Conservation (phyloP, 2,329 filamentous ascomycete species). For the Metarhizium brunneum region DNA sequence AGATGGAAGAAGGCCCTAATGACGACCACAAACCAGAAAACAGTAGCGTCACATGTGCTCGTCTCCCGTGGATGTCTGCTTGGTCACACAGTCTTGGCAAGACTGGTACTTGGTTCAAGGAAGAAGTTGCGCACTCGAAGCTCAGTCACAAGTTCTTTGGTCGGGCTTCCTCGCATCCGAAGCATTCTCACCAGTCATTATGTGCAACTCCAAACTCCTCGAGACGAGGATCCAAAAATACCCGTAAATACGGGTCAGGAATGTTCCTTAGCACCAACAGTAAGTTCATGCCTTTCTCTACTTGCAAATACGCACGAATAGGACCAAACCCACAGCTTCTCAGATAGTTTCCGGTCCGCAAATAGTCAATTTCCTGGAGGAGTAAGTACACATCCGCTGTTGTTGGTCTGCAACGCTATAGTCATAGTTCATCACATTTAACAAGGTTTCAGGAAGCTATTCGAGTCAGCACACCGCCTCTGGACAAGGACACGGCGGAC, state of each 20-base stretch:
- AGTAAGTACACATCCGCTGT: slow-evolving; percentile 13
- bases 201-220: slow-evolving; percentile 26
- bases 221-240: slow-evolving; percentile 1
- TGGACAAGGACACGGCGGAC: slow-evolving; percentile 28
- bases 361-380: slow-evolving; percentile 24
- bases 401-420: not conserved
- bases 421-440: not conserved
- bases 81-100: slow-evolving; percentile 13
- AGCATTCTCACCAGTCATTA: slow-evolving; percentile 24
- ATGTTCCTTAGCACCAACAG: slow-evolving; percentile 1
- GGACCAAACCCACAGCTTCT: not conserved
- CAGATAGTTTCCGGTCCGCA: slow-evolving; percentile 9
- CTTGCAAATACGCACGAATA: not conserved
- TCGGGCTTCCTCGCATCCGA: slow-evolving; percentile 30
- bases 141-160: slow-evolving; percentile 29
- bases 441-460: slow-evolving; percentile 33
- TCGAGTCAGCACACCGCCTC: slow-evolving; percentile 37
- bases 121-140: slow-evolving; percentile 18
- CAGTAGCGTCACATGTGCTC: not conserved
- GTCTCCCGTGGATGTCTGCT: slow-evolving; percentile 9
- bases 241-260: not conserved
- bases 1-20: not conserved
- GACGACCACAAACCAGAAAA: not conserved
- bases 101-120: slow-evolving; percentile 20
- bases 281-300: not conserved